phyloP scores from a whole-genome alignment of 495 filamentous ascomycete genomes.

The Aspergillus ellipticus region DNA sequence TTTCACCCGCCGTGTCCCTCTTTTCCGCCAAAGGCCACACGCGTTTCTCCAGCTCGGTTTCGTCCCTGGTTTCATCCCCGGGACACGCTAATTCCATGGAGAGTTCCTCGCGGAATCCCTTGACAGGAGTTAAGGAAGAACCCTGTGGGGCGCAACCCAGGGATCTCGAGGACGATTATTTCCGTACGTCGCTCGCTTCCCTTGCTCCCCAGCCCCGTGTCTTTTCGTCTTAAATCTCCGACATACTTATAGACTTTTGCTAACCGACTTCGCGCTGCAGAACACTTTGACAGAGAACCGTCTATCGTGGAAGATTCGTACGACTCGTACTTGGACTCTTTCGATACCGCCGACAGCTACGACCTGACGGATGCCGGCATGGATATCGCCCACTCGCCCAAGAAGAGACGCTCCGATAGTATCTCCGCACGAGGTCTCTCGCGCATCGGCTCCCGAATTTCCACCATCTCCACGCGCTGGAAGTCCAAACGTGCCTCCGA shows the following conservation, averaged over 20 bases:
- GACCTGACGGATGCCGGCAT: slow-evolving; percentile 59
- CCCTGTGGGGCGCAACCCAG: slow-evolving; percentile 38
- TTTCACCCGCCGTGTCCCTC: slow-evolving; percentile 40
- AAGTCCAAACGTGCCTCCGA: slow-evolving; percentile 51
- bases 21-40: slow-evolving; percentile 40
- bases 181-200: slow-evolving; percentile 31
- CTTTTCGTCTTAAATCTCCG: slow-evolving; percentile 1
- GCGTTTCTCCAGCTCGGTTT: slow-evolving; percentile 54
- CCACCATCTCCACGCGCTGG: slow-evolving; percentile 67
- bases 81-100: slow-evolving; percentile 51
- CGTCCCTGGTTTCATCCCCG: slow-evolving; percentile 55
- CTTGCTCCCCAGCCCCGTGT: slow-evolving; percentile 18
- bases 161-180: slow-evolving; percentile 43
- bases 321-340: slow-evolving; percentile 31
- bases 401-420: slow-evolving; percentile 64
- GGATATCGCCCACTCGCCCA: slow-evolving; percentile 51
- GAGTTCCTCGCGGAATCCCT: slow-evolving; percentile 39
- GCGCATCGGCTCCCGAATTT: slow-evolving; percentile 66
- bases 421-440: slow-evolving; percentile 62
- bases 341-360: slow-evolving; percentile 48
- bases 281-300: slow-evolving; percentile 36
- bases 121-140: slow-evolving; percentile 55
- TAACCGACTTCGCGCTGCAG: slow-evolving; percentile 17
- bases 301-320: slow-evolving; percentile 32
- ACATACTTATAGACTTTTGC: not conserved